Conservation (phyloP, 2,329 filamentous ascomycete species). For the Chaetomium sp. region DNA sequence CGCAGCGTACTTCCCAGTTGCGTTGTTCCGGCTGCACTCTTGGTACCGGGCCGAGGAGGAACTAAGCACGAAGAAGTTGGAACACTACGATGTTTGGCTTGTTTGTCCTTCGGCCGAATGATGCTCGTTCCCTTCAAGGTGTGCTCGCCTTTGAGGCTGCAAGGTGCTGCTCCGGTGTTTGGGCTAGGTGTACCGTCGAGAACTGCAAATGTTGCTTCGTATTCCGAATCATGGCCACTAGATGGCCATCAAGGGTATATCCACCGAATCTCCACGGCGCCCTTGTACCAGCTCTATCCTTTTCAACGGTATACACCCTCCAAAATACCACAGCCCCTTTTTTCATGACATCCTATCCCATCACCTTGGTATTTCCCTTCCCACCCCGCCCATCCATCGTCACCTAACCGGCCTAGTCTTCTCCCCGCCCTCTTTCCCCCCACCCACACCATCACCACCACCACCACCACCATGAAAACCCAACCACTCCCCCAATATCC, state of each 20-base stretch:
- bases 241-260: conserved; percentile 8
- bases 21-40: not conserved
- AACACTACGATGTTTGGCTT: not conserved
- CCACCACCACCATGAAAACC: conserved; percentile 57
- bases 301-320: not conserved
- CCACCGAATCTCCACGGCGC: conserved; percentile 6
- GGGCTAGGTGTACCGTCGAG: not conserved
- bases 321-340: not conserved
- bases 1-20: not conserved
- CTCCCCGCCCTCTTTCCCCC: not conserved
- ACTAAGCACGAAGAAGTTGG: not conserved
- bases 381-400: not conserved
- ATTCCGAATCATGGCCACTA: not conserved
- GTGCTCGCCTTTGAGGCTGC: not conserved
- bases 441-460: not conserved
- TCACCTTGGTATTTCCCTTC: too few relatives aligned
- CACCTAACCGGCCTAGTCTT: conserved; percentile 19
- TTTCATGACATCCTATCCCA: not conserved
- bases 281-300: not conserved
- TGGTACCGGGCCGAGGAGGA: not conserved
- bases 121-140: not conserved
- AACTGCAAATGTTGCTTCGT: not conserved
- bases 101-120: not conserved
- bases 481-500: conserved; percentile 54
- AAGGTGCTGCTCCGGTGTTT: not conserved